phyloP scores from a whole-genome alignment of 768 basidiomycete genomes.

The Harrya chromipes region DNA sequence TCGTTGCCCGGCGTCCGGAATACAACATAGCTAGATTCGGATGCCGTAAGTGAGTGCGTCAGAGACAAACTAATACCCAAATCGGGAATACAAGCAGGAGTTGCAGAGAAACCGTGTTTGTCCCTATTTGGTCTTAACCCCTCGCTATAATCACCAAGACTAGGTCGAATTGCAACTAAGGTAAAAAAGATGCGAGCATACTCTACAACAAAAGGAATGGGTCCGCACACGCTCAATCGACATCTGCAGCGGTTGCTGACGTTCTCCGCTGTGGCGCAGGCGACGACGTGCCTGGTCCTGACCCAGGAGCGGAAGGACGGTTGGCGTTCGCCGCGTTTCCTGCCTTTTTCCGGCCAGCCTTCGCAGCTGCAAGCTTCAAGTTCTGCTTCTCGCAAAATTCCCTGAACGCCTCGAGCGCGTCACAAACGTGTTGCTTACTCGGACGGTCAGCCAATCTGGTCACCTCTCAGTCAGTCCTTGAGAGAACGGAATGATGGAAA shows the following conservation, averaged over 20 bases:
- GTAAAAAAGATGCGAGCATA: slow-evolving; percentile 11
- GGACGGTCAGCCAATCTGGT: slow-evolving; percentile 52
- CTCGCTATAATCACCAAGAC: slow-evolving; percentile 9
- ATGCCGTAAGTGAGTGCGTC: not conserved
- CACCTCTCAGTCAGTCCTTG: not conserved
- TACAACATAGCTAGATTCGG: slow-evolving; percentile 7
- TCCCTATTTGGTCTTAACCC: slow-evolving; percentile 1
- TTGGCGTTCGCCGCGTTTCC: not conserved
- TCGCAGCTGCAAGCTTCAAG: slow-evolving; percentile 33
- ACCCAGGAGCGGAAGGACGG: not conserved
- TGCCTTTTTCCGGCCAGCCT: slow-evolving; percentile 3
- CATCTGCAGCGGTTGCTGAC: slow-evolving; percentile 27
- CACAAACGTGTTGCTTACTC: slow-evolving; percentile 49
- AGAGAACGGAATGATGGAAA: not conserved
- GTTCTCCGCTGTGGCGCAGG: slow-evolving; percentile 2
- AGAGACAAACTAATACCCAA: slow-evolving; percentile 26
- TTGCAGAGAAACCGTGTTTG: slow-evolving; percentile 6
- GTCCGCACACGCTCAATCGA: slow-evolving; percentile 23
- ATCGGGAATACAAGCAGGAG: slow-evolving; percentile 29
- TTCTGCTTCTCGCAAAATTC: slow-evolving; percentile 51
- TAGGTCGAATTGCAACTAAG: slow-evolving; percentile 5
- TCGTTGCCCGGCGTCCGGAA: not conserved
- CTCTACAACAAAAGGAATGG: not conserved
- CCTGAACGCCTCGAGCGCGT: slow-evolving; percentile 48
- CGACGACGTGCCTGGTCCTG: slow-evolving; percentile 16